These are phyloP conservation scores for Scalesia atractyloides DNA, from an alignment of 129 eudicot genomes.

Conservation along the genomic window DNA sequence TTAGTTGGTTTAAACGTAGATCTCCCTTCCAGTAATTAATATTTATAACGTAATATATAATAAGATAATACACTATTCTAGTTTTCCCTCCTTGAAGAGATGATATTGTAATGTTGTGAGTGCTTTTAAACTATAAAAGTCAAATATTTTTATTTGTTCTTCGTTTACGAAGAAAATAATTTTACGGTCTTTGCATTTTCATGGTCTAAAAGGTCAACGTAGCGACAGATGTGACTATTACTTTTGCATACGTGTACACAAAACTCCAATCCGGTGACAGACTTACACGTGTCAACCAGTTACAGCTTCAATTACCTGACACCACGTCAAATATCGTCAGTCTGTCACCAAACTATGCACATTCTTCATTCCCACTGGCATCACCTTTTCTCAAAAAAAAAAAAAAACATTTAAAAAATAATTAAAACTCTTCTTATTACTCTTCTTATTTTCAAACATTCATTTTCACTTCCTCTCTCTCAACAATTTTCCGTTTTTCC, in stretches of 20 bases:
- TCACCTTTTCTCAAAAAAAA: neutral
- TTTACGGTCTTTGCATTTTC: no score
- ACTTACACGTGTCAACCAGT: conserved; percentile 14
- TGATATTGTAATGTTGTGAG: no score
- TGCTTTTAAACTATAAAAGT: no score
- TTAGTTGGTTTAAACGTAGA: no score
- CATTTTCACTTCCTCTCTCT: conserved; percentile 12
- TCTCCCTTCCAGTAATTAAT: no score
- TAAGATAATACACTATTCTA: no score
- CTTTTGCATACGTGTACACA: conserved; percentile 12
- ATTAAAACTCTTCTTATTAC: no score
- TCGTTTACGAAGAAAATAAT: no score
- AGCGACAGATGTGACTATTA: neutral
- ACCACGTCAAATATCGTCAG: neutral
- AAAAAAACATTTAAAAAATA: no score
- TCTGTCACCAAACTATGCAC: neutral
- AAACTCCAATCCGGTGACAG: conserved; percentile 15
- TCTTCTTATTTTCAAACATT: neutral
- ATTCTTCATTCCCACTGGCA: neutral
- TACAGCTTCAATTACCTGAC: conserved; percentile 11
- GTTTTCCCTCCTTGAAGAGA: no score
- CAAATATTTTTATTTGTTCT: no score
- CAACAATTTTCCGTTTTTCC: conserved; percentile 26
- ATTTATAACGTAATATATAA: no score
- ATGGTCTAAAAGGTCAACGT: conserved; percentile 2